Base-by-base conservation (phyloP, 129 eudicot species). In the Pittosporum tobira region DNA sequence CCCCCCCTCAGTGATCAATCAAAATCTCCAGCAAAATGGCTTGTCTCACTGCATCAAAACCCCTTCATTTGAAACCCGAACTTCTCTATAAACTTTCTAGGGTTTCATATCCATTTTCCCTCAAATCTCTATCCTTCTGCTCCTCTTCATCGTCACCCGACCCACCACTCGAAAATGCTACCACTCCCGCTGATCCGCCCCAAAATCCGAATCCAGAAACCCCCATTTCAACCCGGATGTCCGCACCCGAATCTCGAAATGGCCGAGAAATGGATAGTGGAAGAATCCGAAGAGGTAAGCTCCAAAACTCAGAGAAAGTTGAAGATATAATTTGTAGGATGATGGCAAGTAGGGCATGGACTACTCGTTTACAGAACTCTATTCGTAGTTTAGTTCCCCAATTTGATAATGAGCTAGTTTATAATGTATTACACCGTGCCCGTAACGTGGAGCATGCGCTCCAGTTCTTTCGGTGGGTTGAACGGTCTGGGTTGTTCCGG, bases 331-430 rank as follows among this genome's bases (percentile, higher is more conserved):
- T 89, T 0, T 73, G 81, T 34, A 80, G 90, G 63, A 91, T 91
- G 95, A 91, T 91, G 95, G 82, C 90, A 30, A 91, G 74, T 59
- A 72, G 98, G 44, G 94, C 83, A 1, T 91, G 95, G 98, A 91
- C 95, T 9, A 86, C 94, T 46, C 89, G 95, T 49, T 79, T 91
- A 18, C 95, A 86, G 61, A 86, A 91, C 73, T 80, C 98, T 15
- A 86, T 91, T 36, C 73, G 95, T 16, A 73, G 19, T 14, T 25
- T 86, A 47, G 95, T 91, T 21, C 87, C 95, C 24, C 40, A 71
- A 15, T 91, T 91, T 58, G 95, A 86, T 64, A 73, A 78, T 23
- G 61, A 79, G 10, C 75, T 91, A 29, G 98, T 91, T 51, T 83
- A 78, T 62, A 91, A 81, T 67, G 98, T 86, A 20, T 54, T 91